These are phyloP conservation scores for Sarocladium oryzae DNA, from an alignment of 2,329 filamentous ascomycete species.

Conservation along the genomic window DNA sequence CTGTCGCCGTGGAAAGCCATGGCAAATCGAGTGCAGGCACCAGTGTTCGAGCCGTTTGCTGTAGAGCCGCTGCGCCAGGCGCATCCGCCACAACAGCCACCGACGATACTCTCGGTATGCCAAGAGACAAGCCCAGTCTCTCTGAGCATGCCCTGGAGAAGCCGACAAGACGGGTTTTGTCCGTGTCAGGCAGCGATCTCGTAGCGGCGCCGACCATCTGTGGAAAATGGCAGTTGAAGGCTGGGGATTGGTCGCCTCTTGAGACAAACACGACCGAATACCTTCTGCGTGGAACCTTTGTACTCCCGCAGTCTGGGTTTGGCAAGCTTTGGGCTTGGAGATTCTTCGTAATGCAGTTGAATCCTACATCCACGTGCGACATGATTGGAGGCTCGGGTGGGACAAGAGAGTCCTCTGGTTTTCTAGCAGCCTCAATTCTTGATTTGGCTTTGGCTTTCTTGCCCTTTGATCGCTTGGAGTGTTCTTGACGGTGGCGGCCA, in stretches of 20 bases:
- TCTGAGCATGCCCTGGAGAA: slow-evolving; percentile 55
- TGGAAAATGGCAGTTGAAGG: slow-evolving; percentile 55
- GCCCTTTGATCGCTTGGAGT: slow-evolving; percentile 53
- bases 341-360: slow-evolving; percentile 55
- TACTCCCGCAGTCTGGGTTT: neutral
- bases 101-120: slow-evolving; percentile 58
- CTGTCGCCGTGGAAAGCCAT: slow-evolving; percentile 39
- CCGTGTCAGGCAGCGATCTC: slow-evolving; percentile 26
- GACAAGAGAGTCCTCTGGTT: slow-evolving; percentile 14
- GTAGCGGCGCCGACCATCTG: slow-evolving; percentile 47
- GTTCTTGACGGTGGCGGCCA: slow-evolving; percentile 50
- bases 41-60: slow-evolving; percentile 47
- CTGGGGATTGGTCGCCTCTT: slow-evolving; percentile 49
- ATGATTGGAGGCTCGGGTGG: slow-evolving; percentile 22
- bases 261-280: slow-evolving; percentile 53
- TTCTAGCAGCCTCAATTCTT: slow-evolving; percentile 21
- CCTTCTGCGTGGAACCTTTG: slow-evolving; percentile 10
- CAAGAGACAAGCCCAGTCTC: slow-evolving; percentile 49
- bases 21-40: slow-evolving; percentile 45
- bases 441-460: slow-evolving; percentile 50
- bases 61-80: slow-evolving; percentile 48
- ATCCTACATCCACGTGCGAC: slow-evolving; percentile 50
- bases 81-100: slow-evolving; percentile 52
- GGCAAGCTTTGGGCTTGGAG: slow-evolving; percentile 32
- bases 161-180: slow-evolving; percentile 51